Evolutionary conservation across 306 rosid genomes (phyloP).

Genomic region (Dryas octopetala): DNA sequence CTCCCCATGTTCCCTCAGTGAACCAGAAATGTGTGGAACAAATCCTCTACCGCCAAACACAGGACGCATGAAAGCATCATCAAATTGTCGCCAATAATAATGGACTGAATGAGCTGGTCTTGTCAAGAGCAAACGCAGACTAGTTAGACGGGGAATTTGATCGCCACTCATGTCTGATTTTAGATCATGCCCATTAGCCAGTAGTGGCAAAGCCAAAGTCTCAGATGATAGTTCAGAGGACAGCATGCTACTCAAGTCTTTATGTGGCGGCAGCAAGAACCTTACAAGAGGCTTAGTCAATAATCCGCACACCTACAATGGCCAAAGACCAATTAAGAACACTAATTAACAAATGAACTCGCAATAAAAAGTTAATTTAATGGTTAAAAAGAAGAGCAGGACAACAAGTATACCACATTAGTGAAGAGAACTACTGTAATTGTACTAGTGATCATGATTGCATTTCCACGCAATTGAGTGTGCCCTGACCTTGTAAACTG

Average conservation of each 20-base stretch:
- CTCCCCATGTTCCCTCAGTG: conserved; percentile 15
- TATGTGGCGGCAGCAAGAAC: conserved; percentile 39
- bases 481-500: conserved; percentile 61
- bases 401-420: conserved; percentile 39
- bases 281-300: conserved; percentile 56
- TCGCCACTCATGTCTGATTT: conserved; percentile 24
- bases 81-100: conserved; percentile 47
- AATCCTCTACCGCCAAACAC: conserved; percentile 66
- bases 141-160: conserved; percentile 19
- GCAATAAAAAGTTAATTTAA: background rate
- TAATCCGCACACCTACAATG: conserved; percentile 60
- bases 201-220: conserved; percentile 33
- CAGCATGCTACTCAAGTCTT: background rate
- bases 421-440: conserved; percentile 61
- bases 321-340: background rate
- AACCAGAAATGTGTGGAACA: conserved; percentile 22
- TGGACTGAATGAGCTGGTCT: conserved; percentile 31
- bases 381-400: no score
- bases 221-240: conserved; percentile 14
- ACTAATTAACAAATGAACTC: background rate
- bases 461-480: conserved; percentile 46
- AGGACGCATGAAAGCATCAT: conserved; percentile 57
- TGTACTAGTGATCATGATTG: conserved; percentile 65
- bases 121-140: conserved; percentile 21
- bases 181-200: conserved; percentile 14